phyloP scores from a whole-genome alignment of 208 protist genomes.

The Leishmania major region DNA sequence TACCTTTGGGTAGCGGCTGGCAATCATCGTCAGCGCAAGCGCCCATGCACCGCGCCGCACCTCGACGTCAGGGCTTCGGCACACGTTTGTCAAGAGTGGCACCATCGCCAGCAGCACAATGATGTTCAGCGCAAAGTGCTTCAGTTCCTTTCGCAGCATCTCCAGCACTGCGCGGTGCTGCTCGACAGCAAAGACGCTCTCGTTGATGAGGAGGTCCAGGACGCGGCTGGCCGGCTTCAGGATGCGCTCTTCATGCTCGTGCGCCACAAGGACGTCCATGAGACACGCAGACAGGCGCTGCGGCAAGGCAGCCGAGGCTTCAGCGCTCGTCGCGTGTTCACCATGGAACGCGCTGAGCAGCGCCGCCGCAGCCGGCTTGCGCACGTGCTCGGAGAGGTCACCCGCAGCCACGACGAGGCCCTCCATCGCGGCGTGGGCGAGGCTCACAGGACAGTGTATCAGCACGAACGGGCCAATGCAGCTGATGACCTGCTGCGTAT shows the following conservation, averaged over 20 bases:
- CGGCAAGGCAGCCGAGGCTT: slow-evolving; percentile 14
- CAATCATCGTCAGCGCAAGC: slow-evolving; percentile 86
- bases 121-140: slow-evolving; percentile 77
- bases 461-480: slow-evolving; percentile 58
- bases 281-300: slow-evolving; percentile 57
- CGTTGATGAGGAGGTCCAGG: slow-evolving; percentile 63
- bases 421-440: slow-evolving; percentile 63
- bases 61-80: slow-evolving; percentile 51
- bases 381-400: slow-evolving; percentile 84
- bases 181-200: slow-evolving; percentile 47
- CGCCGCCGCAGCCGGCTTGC: slow-evolving; percentile 58
- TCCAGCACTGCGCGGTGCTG: slow-evolving; percentile 56
- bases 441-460: slow-evolving; percentile 30
- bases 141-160: slow-evolving; percentile 70
- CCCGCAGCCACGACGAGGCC: slow-evolving; percentile 87
- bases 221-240: slow-evolving; percentile 77
- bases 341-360: slow-evolving; percentile 53
- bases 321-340: background rate
- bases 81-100: slow-evolving; percentile 62
- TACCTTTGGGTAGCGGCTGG: slow-evolving; percentile 92
- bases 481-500: slow-evolving; percentile 50
- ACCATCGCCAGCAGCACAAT: slow-evolving; percentile 75
- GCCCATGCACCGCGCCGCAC: slow-evolving; percentile 65
- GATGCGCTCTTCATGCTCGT: slow-evolving; percentile 77
- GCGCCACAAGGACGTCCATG: slow-evolving; percentile 45